Evolutionary conservation across 1,139 yeast genomes (phyloP), one percentile per base, ranked within the genome.

Genomic region (Yamadazyma triangularis): DNA sequence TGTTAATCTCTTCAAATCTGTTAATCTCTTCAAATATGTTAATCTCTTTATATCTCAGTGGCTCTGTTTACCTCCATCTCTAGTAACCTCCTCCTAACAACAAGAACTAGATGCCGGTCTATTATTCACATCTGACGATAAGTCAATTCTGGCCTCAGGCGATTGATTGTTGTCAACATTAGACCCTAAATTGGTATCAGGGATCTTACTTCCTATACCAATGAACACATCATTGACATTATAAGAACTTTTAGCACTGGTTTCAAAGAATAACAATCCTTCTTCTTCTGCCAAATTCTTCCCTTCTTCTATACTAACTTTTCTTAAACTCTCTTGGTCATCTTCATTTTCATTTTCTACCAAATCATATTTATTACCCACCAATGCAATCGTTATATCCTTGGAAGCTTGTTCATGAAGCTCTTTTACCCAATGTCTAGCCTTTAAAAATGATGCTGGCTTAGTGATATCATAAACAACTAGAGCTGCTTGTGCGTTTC

Each of bases 361-460:
- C 59, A 91, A 66, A 61, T 91, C 98, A 41, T 76, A 73, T 60
- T 91, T 88, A 65, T 91, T 91, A 20, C 96, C 98, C 22, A 89
- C 95, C 27, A 91, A 69, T 3, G 97, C 97, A 55, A 91, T 89
- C 34, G 88, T 78, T 40, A 91, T 91, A 46, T 83, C 89, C 42
- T 87, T 87, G 20, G 84, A 71, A 14, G 97, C 97, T 60, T 89
- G 97, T 45, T 93, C 96, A 50, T 87, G 95, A 45, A 91, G 71
- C 56, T 91, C 97, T 51, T 87, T 87, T 36, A 91, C 96, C 98
- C 98, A 91, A 59, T 89, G 96, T 49, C 97, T 81, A n/a, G 97
- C 98, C 59, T 91, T 89, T 50, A 91, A 85, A 50, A 91, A 89
- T 13, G 95, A 83, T n/a, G 95, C 94, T 2, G 97, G 96, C 55